Conservation (phyloP, 75 land plant genomes). For the Pinus tabuliformis region DNA sequence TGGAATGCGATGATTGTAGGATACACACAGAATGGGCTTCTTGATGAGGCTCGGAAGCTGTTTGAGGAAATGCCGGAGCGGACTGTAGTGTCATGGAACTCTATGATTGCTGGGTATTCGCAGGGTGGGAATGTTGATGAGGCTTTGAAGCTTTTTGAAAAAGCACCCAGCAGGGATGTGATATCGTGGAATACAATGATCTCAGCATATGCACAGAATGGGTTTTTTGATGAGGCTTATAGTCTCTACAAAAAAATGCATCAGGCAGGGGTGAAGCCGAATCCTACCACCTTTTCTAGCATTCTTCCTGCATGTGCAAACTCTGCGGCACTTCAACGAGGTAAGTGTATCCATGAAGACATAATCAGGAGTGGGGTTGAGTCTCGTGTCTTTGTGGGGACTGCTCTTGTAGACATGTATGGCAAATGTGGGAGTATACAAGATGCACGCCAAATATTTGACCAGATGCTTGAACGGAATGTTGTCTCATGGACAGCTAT, state of each 20-base stretch:
- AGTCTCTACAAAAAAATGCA: conserved; percentile 13
- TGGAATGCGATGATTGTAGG: no score
- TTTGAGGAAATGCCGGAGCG: conserved; percentile 32
- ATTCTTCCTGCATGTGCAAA: conserved; percentile 22
- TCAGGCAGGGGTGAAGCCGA: conserved; percentile 10
- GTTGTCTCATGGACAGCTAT: conserved; percentile 43
- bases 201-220: conserved; percentile 8
- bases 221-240: conserved; percentile 1
- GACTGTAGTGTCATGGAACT: conserved; percentile 64
- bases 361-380: conserved; percentile 16
- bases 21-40: conserved; percentile 11
- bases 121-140: conserved; percentile 35
- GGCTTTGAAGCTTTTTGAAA: conserved; percentile 21
- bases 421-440: conserved; percentile 45
- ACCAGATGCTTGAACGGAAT: conserved; percentile 17
- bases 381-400: conserved; percentile 25
- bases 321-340: not conserved
- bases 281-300: conserved; percentile 16
- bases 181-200: conserved; percentile 17
- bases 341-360: conserved; percentile 15
- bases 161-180: not conserved
- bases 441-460: conserved; percentile 29
- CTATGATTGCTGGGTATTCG: conserved; percentile 50
- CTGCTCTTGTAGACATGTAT: conserved; percentile 42
- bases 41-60: conserved; percentile 41